These are phyloP conservation scores for Cladophialophora exuberans DNA, from an alignment of 2,329 filamentous ascomycete species.

Conservation along the genomic window DNA sequence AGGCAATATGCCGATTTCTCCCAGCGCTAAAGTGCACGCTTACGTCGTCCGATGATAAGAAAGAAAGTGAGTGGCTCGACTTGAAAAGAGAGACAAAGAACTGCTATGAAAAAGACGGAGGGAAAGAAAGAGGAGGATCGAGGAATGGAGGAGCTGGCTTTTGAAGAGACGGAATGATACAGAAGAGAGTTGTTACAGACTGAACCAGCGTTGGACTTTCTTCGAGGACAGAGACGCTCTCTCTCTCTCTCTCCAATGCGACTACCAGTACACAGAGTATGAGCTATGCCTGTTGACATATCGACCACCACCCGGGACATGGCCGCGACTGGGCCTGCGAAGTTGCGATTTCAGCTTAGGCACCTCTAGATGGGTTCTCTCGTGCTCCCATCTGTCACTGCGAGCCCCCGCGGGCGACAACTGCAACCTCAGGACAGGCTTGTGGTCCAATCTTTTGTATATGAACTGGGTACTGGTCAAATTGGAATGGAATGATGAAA, in stretches of 20 bases:
- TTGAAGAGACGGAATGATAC: constrained; percentile 10
- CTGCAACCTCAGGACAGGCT: background rate
- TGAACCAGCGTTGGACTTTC: constrained; percentile 3
- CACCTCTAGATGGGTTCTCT: constrained; percentile 5
- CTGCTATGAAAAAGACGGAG: constrained; percentile 4
- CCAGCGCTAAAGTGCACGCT: constrained; percentile 1
- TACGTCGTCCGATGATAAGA: constrained; percentile 6
- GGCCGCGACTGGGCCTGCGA: background rate
- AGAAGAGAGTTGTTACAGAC: constrained; percentile 7
- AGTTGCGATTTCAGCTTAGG: constrained; percentile 9
- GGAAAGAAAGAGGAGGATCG: constrained; percentile 7
- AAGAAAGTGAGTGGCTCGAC: background rate
- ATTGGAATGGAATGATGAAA: constrained; percentile 13
- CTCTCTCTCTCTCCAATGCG: background rate
- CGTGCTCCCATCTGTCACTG: constrained; percentile 12
- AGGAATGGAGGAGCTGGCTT: background rate
- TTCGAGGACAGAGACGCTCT: background rate
- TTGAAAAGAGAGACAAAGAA: background rate
- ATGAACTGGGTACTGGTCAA: too few relatives aligned
- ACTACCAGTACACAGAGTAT: background rate
- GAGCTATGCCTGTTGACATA: constrained; percentile 1
- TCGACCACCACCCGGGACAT: constrained; percentile 5
- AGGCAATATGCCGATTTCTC: background rate
- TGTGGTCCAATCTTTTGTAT: background rate
- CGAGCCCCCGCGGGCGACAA: background rate